Conservation (phyloP, 306 rosid species). For the Leucaena leucocephala region DNA sequence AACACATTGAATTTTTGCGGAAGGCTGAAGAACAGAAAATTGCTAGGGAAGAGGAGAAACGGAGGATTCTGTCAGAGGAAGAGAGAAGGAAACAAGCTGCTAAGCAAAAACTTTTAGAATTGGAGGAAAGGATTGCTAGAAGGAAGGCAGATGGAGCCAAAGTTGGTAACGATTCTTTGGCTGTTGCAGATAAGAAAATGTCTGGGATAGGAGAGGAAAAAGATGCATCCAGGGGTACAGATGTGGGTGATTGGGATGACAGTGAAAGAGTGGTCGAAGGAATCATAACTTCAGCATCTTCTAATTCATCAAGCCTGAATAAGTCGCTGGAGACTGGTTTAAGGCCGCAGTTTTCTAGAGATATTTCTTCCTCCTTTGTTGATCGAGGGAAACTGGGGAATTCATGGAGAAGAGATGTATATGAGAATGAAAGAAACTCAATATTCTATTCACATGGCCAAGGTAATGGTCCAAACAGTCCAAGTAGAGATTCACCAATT, state of each 20-base stretch:
- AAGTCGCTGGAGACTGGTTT: constrained; percentile 67
- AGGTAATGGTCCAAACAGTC: constrained; percentile 55
- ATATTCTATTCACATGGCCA: constrained; percentile 63
- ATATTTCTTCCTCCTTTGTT: constrained; percentile 54
- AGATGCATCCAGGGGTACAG: constrained; percentile 56
- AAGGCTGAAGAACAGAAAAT: constrained; percentile 86
- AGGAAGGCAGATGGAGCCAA: constrained; percentile 69
- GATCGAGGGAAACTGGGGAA: constrained; percentile 73
- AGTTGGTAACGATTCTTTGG: constrained; percentile 45
- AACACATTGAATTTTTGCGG: constrained; percentile 61
- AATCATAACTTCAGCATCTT: constrained; percentile 76
- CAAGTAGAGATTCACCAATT: constrained; percentile 56
- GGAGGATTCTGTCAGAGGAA: constrained; percentile 70
- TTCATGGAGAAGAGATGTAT: constrained; percentile 80
- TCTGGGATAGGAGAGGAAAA: constrained; percentile 53
- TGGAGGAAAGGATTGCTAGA: constrained; percentile 90
- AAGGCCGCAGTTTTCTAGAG: constrained; percentile 65
- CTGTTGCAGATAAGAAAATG: constrained; percentile 55
- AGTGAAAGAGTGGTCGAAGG: constrained; percentile 92
- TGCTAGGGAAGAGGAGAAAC: constrained; percentile 87
- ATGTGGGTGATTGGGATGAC: constrained; percentile 89
- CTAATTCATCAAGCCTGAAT: constrained; percentile 77
- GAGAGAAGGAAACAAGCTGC: constrained; percentile 97
- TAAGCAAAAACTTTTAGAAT: constrained; percentile 84
- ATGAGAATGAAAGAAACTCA: constrained; percentile 72